Evolutionary conservation across 2,329 filamentous ascomycete species (phyloP).

Genomic region (Monosporascus ibericus): DNA sequence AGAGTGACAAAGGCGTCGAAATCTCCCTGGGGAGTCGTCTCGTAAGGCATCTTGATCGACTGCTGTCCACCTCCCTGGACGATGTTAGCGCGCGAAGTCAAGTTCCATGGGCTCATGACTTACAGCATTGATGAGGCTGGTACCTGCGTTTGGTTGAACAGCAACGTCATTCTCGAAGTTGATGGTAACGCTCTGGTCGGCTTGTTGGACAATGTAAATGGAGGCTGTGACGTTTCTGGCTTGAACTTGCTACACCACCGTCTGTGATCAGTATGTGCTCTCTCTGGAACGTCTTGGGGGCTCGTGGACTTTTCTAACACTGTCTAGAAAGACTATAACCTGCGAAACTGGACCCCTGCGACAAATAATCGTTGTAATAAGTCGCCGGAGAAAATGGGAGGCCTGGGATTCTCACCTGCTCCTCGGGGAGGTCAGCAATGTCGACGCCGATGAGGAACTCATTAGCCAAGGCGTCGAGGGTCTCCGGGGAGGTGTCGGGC

Average conservation of each 20-base stretch:
- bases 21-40: conserved; percentile 63
- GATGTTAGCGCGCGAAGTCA: conserved; percentile 2
- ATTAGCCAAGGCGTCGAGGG: conserved; percentile 63
- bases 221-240: conserved; percentile 67
- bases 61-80: conserved; percentile 50
- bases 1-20: conserved; percentile 67
- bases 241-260: conserved; percentile 50
- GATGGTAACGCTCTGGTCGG: conserved; percentile 56
- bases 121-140: conserved; percentile 41
- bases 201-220: conserved; percentile 73
- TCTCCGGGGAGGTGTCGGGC: conserved; percentile 58
- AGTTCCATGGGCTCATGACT: background rate
- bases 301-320: no score
- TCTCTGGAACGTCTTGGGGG: no score
- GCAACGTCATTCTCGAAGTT: conserved; percentile 43
- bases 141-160: conserved; percentile 46
- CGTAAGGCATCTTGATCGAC: conserved; percentile 56
- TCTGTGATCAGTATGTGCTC: no score
- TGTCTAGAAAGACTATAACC: no score
- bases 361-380: no score
- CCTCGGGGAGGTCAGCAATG: conserved; percentile 48
- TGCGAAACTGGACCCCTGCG: no score
- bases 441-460: conserved; percentile 62
- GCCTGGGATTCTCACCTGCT: no score
- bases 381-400: no score